Percentiles rank a stretch among this genome's conserved stretches.
These are phyloP conservation scores for Pachysandra terminalis DNA, from an alignment of 164 flowering plant species.

Conservation along the genomic window DNA sequence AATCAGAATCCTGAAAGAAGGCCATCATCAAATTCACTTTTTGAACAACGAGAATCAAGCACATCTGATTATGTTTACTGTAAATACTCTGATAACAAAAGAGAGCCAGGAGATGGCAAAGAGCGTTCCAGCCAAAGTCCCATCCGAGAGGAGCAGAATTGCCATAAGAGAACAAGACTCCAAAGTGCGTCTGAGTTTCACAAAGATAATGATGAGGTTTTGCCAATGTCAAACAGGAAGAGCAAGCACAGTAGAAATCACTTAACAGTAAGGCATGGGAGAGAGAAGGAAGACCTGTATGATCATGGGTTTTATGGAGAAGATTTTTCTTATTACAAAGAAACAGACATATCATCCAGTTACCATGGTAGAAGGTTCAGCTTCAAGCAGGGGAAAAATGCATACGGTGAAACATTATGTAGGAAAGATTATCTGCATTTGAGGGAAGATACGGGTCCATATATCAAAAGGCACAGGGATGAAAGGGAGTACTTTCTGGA, in stretches of 20 bases:
- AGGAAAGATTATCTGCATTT: conserved; percentile 19
- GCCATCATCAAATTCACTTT: conserved; percentile 19
- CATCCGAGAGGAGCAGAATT: conserved; percentile 12
- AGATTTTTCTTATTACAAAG: conserved; percentile 22
- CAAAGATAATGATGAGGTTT: conserved; percentile 16
- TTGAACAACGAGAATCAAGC: conserved; percentile 14
- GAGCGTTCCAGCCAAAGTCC: conserved; percentile 13
- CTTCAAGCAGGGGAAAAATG: conserved; percentile 15
- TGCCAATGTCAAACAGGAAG: conserved; percentile 13
- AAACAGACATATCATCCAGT: conserved; percentile 12
- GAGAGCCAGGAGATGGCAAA: conserved; percentile 13
- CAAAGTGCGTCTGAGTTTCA: conserved; percentile 12
- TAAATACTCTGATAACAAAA: conserved; percentile 18
- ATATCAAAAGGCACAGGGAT: conserved; percentile 21
- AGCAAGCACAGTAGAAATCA: conserved; percentile 13
- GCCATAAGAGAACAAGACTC: conserved; percentile 12
- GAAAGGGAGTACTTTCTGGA: conserved; percentile 22
- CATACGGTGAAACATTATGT: conserved; percentile 6
- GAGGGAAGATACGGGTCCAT: conserved; percentile 17
- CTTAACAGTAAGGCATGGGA: conserved; percentile 7
- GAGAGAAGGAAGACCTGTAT: conserved; percentile 18
- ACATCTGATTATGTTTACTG: conserved; percentile 14
- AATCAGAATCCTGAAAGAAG: conserved; percentile 13
- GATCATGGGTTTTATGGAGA: conserved; percentile 19
- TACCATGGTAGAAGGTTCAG: conserved; percentile 17